Evolutionary conservation across 83 land plant species (phyloP).

Genomic region (Larix sibirica): DNA sequence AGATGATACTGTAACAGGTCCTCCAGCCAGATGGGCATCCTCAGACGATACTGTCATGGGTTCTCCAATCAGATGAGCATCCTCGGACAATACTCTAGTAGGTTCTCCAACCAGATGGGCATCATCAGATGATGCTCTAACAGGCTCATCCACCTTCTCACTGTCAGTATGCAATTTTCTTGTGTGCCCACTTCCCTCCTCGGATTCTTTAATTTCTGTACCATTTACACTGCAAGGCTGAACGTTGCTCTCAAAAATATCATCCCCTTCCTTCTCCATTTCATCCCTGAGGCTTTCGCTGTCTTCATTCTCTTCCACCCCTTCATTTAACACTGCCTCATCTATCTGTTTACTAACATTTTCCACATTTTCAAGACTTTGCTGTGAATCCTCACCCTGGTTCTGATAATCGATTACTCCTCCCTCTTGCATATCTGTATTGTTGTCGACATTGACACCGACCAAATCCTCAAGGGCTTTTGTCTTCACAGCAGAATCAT

Average conservation of each 20-base stretch:
- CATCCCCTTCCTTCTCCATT: not conserved
- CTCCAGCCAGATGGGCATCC: not conserved
- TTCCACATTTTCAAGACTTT: conserved; percentile 3
- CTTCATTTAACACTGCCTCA: not conserved
- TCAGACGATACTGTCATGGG: not conserved
- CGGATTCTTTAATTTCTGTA: not conserved
- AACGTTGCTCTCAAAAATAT: not conserved
- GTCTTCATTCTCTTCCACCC: conserved; percentile 16
- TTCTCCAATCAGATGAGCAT: not conserved
- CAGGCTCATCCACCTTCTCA: not conserved
- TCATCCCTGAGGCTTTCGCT: not conserved
- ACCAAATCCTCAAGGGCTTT: conserved; percentile 17
- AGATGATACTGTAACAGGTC: not conserved
- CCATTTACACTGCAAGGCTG: not conserved
- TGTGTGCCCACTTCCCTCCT: not conserved
- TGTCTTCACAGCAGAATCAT: not conserved
- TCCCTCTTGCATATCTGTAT: conserved; percentile 7
- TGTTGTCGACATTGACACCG: conserved; percentile 9
- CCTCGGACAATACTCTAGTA: not conserved
- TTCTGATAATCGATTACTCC: conserved; percentile 9
- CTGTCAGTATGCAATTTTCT: not conserved
- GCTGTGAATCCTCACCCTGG: conserved; percentile 15
- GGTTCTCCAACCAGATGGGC: not conserved
- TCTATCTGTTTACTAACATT: conserved; percentile 19
- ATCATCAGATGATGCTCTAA: not conserved